phyloP scores from a whole-genome alignment of 176 grass and related monocot genomes.

The Areca catechu region DNA sequence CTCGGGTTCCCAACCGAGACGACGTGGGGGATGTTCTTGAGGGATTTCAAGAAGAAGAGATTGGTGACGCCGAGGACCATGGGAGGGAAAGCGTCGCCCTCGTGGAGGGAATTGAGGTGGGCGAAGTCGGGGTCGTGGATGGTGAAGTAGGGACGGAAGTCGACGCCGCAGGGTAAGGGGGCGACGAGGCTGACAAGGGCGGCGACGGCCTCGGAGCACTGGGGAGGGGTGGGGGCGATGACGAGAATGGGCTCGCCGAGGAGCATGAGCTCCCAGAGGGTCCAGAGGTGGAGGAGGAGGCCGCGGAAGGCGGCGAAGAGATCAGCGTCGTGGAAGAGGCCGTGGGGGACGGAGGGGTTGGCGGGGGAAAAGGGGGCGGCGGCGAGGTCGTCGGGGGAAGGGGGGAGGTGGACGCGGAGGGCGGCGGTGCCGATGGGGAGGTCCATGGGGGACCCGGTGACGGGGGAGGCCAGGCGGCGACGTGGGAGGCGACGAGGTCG shows the following conservation, averaged over 20 bases:
- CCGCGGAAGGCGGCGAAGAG: slow-evolving; percentile 73
- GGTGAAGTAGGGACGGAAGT: slow-evolving; percentile 92
- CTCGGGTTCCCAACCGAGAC: slow-evolving; percentile 69
- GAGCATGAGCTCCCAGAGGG: slow-evolving; percentile 90
- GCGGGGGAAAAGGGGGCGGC: slow-evolving; percentile 35
- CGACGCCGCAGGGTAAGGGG: slow-evolving; percentile 61
- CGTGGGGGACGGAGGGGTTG: slow-evolving; percentile 57
- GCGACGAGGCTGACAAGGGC: slow-evolving; percentile 89
- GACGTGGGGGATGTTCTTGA: slow-evolving; percentile 66
- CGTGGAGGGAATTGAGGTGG: slow-evolving; percentile 60
- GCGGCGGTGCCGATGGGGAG: slow-evolving; percentile 80
- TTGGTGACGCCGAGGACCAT: slow-evolving; percentile 89
- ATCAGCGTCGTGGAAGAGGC: slow-evolving; percentile 85
- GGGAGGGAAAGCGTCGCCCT: slow-evolving; percentile 62
- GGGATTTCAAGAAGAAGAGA: slow-evolving; percentile 86
- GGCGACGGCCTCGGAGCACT: slow-evolving; percentile 83
- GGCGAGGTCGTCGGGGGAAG: slow-evolving; percentile 33
- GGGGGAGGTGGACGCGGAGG: slow-evolving; percentile 62
- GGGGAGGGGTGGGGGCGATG: slow-evolving; percentile 67
- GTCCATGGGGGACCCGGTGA: slow-evolving; percentile 54
- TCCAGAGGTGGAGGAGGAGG: slow-evolving; percentile 84
- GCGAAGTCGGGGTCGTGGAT: slow-evolving; percentile 94
- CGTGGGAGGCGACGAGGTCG: slow-evolving; percentile 75
- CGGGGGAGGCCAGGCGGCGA: slow-evolving; percentile 71
- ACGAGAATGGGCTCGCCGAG: slow-evolving; percentile 65